Conservation (phyloP, 2,329 filamentous ascomycete species). For the Paecilomyces sp. region DNA sequence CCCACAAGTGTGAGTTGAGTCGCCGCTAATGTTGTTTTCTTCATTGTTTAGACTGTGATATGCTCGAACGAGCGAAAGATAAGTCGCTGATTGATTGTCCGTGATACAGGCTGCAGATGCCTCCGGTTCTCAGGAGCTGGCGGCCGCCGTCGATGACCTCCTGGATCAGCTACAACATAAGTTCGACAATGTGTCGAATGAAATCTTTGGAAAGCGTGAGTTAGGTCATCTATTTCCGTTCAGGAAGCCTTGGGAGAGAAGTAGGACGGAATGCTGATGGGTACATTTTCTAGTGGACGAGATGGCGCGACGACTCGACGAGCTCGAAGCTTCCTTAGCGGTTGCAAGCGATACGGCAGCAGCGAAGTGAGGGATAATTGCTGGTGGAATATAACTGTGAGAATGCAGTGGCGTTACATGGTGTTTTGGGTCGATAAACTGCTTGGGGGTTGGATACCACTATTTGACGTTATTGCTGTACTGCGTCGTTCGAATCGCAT, state of each 20-base stretch:
- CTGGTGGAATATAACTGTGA: neutral
- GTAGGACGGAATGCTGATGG: neutral
- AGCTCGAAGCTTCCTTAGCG: slow-evolving; percentile 66
- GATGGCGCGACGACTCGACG: slow-evolving; percentile 81
- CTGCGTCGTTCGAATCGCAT: neutral
- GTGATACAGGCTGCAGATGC: neutral
- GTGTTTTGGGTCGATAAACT: neutral
- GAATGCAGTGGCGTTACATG: neutral
- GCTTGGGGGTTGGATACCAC: neutral
- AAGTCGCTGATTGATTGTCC: too few species aligned
- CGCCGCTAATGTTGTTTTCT: neutral
- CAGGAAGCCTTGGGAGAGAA: neutral
- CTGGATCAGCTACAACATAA: slow-evolving; percentile 78
- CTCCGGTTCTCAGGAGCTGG: slow-evolving; percentile 48
- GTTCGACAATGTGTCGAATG: slow-evolving; percentile 75
- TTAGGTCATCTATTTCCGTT: slow-evolving; percentile 8
- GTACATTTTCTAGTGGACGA: slow-evolving; percentile 67
- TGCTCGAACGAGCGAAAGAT: neutral
- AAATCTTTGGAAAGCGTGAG: slow-evolving; percentile 84
- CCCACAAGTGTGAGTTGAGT: neutral
- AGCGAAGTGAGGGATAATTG: slow-evolving; percentile 16
- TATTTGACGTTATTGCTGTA: neutral
- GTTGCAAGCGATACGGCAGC: slow-evolving; percentile 39
- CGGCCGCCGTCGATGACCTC: slow-evolving; percentile 76
- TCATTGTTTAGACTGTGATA: neutral